A percentile compares a stretch with the other conserved stretches of the same genome.
Conservation (phyloP, 2,329 filamentous ascomycete species). For the Epichloe coenophiala region DNA sequence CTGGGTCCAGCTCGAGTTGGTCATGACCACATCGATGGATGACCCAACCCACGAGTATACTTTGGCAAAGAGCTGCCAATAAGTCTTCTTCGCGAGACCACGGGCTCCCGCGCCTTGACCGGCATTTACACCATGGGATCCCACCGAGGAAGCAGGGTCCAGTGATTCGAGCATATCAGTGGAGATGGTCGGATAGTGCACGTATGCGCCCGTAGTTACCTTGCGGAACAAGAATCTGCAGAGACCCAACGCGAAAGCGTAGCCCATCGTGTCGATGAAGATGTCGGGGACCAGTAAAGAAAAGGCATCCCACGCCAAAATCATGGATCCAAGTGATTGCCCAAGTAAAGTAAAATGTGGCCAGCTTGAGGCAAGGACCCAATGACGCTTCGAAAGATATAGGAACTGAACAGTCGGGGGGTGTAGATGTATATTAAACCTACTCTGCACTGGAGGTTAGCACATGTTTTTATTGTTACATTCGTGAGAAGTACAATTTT, state of each 20-base stretch:
- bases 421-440: conserved; percentile 87
- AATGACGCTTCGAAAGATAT: conserved; percentile 78
- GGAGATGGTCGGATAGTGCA: conserved; percentile 96
- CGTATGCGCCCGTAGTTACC: conserved; percentile 81
- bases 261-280: conserved; percentile 97
- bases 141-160: conserved; percentile 44
- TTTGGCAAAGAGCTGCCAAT: conserved; percentile 76
- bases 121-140: conserved; percentile 64
- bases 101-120: conserved; percentile 62
- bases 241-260: conserved; percentile 77
- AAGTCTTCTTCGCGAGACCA: conserved; percentile 60
- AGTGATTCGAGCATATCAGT: conserved; percentile 91
- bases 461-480: no score
- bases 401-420: conserved; percentile 73
- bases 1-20: conserved; percentile 92
- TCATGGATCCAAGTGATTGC: conserved; percentile 79
- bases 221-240: conserved; percentile 67
- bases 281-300: conserved; percentile 83
- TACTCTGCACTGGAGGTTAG: conserved; percentile 35
- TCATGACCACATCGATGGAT: conserved; percentile 87
- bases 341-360: conserved; percentile 85
- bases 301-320: conserved; percentile 87
- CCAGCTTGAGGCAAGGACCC: conserved; percentile 77
- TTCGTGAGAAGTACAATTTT: no score
- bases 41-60: conserved; percentile 75